Percentiles rank a stretch among this genome's conserved stretches.
These are phyloP conservation scores for Kazachstania kunashirensis DNA, from an alignment of 805 yeast species.

Conservation along the genomic window DNA sequence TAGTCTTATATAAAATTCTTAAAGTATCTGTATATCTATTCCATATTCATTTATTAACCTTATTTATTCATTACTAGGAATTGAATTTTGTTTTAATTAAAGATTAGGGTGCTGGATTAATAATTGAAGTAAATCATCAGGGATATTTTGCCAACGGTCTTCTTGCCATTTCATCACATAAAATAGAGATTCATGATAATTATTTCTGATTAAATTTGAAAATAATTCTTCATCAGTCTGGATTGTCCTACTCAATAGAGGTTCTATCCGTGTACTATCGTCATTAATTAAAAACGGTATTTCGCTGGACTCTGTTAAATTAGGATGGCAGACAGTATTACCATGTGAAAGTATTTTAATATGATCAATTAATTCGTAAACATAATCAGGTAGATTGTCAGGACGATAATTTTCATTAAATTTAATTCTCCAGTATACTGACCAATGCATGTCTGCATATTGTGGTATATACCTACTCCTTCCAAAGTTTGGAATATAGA, in stretches of 20 bases:
- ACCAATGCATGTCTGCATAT: slow-evolving; percentile 49
- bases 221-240: not conserved
- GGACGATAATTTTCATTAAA: slow-evolving; percentile 40
- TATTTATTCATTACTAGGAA: not conserved
- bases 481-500: slow-evolving; percentile 49
- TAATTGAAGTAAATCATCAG: slow-evolving; percentile 28
- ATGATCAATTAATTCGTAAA: slow-evolving; percentile 15
- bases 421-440: slow-evolving; percentile 47
- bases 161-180: slow-evolving; percentile 23
- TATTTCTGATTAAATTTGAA: slow-evolving; percentile 5
- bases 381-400: slow-evolving; percentile 34
- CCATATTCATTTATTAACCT: slow-evolving; percentile 3
- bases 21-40: slow-evolving; percentile 4
- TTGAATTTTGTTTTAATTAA: slow-evolving; percentile 3
- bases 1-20: slow-evolving; percentile 2
- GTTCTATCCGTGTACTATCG: no score
- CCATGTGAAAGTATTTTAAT: no score
- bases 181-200: slow-evolving; percentile 10
- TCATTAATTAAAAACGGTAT: no score
- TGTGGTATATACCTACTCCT: slow-evolving; percentile 40
- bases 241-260: no score
- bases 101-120: slow-evolving; percentile 12
- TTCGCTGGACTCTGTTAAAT: no score
- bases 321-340: no score
- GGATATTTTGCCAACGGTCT: slow-evolving; percentile 25